Evolutionary conservation across 352 stramenopile genomes (phyloP), one percentile per base, ranked within the genome.

Genomic region (Phytophthora rubi): DNA sequence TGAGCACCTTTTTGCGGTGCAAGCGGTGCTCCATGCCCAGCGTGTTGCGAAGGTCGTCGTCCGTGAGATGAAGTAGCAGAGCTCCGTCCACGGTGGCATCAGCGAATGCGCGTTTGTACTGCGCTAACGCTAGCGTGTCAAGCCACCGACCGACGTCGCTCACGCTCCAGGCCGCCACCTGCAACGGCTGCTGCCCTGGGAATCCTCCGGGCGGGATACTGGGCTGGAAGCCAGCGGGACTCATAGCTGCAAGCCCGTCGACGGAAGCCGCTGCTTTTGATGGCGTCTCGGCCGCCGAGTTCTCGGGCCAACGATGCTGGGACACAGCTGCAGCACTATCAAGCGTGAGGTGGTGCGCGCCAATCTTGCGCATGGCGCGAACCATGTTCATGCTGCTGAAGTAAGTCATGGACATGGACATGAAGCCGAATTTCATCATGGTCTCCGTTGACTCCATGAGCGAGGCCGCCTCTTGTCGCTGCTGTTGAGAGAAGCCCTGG

Each of bases 401-500:
- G 80, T 99, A 99, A 9, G 96, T 98, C 88, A 99, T 97, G 52
- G 85, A 97, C 95, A 98, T 99, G 71, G 86, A 97, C 94, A 98
- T 99, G 79, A 99, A 99, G 33, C 96, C 96, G 71, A 99, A 99
- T 80, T 99, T 99, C 96, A 99, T 98, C 82, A 99, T 95, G 18
- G 93, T 98, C 84, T 99, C 96, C 15, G 96, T 98, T 21, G 91
- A 98, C 71, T 98, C 90, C 89, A 99, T 99, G 28, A 99, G 85
- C 16, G 86, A 81, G 28, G 89, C 87, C 5, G 89, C 90, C 63
- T 99, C 90, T 47, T 98, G 83, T 32, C 93, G 92, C 75, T 99
- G 92, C 59, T 97, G 80, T 33, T 81, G 69, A 33, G 83, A 87
- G 52, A 89, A 89, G 5, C 78, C 80, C 45, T 72, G 81, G 13